A percentile compares a stretch with the other conserved stretches of the same genome.
These are phyloP conservation scores for Penicillium occitanis DNA, from an alignment of 2,329 filamentous ascomycete species.

Conservation along the genomic window DNA sequence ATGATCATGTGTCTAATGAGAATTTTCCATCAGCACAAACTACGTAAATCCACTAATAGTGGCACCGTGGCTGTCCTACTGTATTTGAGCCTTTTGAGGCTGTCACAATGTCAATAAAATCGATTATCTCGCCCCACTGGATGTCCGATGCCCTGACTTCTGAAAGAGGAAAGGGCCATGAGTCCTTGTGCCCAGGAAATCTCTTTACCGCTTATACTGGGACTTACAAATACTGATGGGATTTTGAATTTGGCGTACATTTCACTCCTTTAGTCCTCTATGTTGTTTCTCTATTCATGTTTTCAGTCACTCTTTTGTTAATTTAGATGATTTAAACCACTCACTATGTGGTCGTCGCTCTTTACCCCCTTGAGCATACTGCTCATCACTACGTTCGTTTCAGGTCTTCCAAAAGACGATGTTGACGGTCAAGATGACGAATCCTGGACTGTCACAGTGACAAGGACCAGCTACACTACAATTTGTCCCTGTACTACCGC, in stretches of 20 bases:
- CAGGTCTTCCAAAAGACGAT: not conserved
- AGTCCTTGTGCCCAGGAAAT: not conserved
- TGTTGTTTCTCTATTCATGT: not conserved
- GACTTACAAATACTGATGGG: not conserved
- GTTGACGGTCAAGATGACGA: not conserved
- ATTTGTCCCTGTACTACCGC: not conserved
- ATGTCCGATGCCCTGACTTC: not conserved
- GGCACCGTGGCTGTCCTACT: not conserved
- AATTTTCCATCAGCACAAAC: not conserved
- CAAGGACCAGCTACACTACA: not conserved
- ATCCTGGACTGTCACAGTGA: slow-evolving; percentile 1
- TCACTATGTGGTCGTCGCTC: slow-evolving; percentile 2
- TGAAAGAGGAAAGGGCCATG: not conserved
- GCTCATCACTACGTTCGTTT: slow-evolving; percentile 4
- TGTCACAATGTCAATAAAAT: not conserved
- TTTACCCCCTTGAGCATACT: slow-evolving; percentile 5
- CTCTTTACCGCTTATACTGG: not conserved
- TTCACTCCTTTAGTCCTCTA: not conserved
- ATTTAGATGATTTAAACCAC: not conserved
- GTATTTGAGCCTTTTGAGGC: not conserved
- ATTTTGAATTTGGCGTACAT: not conserved
- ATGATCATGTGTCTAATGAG: not conserved
- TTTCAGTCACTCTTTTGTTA: not conserved
- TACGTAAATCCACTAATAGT: not conserved
- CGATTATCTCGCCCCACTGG: not conserved